These are phyloP conservation scores for Rhodotorula sp. DNA, from an alignment of 1,284 basidiomycete genomes.

Conservation along the genomic window DNA sequence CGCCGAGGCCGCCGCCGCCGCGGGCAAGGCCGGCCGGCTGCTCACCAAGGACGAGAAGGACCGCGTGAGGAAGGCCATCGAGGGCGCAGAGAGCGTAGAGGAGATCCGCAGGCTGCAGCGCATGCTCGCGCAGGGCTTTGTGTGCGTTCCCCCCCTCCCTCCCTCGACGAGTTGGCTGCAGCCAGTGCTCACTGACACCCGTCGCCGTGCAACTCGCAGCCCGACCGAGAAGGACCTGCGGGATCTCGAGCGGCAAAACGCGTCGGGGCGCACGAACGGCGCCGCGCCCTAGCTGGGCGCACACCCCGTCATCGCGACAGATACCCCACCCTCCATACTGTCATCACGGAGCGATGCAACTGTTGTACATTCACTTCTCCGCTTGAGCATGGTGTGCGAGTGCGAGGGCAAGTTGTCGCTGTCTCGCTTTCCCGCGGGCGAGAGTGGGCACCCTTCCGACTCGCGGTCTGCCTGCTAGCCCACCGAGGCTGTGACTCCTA, in stretches of 20 bases:
- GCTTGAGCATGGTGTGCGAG: no score
- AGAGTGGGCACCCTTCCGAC: no score
- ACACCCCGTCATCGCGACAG: no score
- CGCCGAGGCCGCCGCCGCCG: constrained; percentile 35
- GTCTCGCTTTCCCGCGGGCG: no score
- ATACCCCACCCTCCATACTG: not conserved
- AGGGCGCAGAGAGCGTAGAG: constrained; percentile 84
- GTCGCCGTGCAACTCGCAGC: not conserved
- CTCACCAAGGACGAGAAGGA: constrained; percentile 92
- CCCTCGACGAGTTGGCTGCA: not conserved
- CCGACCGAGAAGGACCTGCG: constrained; percentile 43
- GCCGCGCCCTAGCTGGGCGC: not conserved
- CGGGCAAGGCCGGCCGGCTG: constrained; percentile 61
- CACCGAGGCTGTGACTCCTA: no score
- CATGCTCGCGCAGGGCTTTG: constrained; percentile 60
- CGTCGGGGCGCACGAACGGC: constrained; percentile 12
- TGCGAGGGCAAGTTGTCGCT: no score
- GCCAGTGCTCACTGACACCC: not conserved
- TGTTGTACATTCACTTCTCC: no score
- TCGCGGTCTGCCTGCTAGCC: no score
- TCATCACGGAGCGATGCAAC: no score
- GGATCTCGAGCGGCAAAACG: constrained; percentile 35
- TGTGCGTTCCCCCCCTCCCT: constrained; percentile 16
- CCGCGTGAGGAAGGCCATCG: constrained; percentile 84
- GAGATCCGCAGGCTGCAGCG: constrained; percentile 85